Conservation (phyloP, 257 asterid genomes). For the Solanum rostratum region DNA sequence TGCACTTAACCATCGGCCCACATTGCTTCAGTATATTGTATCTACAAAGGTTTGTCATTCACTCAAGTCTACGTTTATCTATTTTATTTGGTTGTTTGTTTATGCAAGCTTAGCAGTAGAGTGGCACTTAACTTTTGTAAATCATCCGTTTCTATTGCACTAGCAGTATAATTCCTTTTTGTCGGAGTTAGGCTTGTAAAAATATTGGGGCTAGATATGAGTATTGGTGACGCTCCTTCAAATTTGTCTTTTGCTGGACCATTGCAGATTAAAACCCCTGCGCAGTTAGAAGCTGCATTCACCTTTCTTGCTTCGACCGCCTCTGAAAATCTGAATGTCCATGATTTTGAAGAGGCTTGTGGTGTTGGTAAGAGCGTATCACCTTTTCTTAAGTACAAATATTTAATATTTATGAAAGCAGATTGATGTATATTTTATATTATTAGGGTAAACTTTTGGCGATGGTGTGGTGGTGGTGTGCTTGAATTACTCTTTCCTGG, state of each 20-base stretch:
- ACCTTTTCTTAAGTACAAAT: not conserved
- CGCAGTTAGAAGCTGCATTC: conserved; percentile 82
- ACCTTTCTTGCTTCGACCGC: conserved; percentile 39
- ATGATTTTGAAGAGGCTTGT: conserved; percentile 72
- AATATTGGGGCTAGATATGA: not conserved
- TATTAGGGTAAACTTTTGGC: not conserved
- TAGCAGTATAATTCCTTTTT: not conserved
- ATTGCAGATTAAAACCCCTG: conserved; percentile 58
- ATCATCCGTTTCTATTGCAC: not conserved
- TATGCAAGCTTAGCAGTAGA: not conserved
- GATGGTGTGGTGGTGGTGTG: not conserved
- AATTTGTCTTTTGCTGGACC: not conserved
- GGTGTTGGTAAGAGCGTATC: conserved; percentile 62
- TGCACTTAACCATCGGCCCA: conserved; percentile 78
- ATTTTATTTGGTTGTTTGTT: not conserved
- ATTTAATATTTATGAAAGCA: not conserved
- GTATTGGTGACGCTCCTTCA: not conserved
- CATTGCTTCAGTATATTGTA: conserved; percentile 51
- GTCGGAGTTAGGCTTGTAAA: not conserved
- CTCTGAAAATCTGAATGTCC: conserved; percentile 35
- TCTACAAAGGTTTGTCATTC: conserved; percentile 45
- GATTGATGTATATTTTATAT: not conserved
- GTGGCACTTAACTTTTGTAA: not conserved
- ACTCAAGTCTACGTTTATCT: not conserved
- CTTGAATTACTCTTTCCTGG: not conserved